Evolutionary conservation across 257 asterid species (phyloP).

Genomic region (Linderniella brevidens): DNA sequence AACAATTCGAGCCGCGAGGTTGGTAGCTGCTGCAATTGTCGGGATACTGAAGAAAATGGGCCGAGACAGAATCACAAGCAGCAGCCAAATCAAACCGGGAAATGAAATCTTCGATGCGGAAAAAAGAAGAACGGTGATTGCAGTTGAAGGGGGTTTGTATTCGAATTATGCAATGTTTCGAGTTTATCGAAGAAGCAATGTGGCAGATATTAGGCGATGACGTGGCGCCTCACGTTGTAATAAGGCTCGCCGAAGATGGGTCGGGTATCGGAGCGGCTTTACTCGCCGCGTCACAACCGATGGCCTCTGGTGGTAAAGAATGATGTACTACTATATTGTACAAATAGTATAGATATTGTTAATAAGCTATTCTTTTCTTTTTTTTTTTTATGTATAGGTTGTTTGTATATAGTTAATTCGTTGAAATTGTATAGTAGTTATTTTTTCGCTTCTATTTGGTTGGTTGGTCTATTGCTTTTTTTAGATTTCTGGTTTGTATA

Average conservation of each 20-base stretch:
- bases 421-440: no score
- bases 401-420: no score
- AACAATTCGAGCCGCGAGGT: slow-evolving; percentile 62
- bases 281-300: slow-evolving; percentile 59
- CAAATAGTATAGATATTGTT: no score
- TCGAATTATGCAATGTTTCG: slow-evolving; percentile 51
- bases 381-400: no score
- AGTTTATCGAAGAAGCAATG: slow-evolving; percentile 53
- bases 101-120: slow-evolving; percentile 11
- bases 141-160: slow-evolving; percentile 59
- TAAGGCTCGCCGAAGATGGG: slow-evolving; percentile 52
- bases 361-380: no score
- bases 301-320: slow-evolving; percentile 17
- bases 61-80: slow-evolving; percentile 37
- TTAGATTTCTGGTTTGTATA: no score
- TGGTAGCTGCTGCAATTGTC: slow-evolving; percentile 80
- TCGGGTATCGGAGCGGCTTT: slow-evolving; percentile 79
- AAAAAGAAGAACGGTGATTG: slow-evolving; percentile 58
- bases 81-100: slow-evolving; percentile 24
- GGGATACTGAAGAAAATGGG: slow-evolving; percentile 82
- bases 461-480: no score
- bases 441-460: no score
- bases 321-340: no score
- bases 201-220: slow-evolving; percentile 54
- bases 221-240: slow-evolving; percentile 35